Conservation (phyloP, 2,329 filamentous ascomycete genomes). For the Scytalidium sp. region DNA sequence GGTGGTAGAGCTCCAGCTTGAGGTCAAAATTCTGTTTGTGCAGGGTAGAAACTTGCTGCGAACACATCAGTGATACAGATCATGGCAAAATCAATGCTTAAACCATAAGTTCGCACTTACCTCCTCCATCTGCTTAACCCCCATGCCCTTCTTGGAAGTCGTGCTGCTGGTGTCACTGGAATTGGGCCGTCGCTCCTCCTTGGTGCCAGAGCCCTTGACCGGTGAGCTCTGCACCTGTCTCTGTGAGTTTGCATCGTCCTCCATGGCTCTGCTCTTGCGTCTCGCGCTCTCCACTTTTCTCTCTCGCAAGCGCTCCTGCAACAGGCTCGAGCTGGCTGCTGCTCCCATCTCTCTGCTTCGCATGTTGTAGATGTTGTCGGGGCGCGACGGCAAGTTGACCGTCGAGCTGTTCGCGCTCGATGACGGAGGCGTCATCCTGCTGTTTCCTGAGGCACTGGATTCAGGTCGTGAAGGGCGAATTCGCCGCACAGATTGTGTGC, state of each 20-base stretch:
- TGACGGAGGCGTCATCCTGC: constrained; percentile 17
- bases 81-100: not conserved
- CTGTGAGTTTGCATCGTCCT: constrained; percentile 7
- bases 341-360: constrained; percentile 4
- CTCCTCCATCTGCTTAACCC: constrained; percentile 66
- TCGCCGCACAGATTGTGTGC: not conserved
- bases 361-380: not conserved
- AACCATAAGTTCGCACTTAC: constrained; percentile 33
- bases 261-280: constrained; percentile 19
- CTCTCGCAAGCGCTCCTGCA: constrained; percentile 30
- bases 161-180: constrained; percentile 19
- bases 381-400: constrained; percentile 8
- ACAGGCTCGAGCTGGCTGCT: constrained; percentile 18
- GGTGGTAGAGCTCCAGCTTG: constrained; percentile 69
- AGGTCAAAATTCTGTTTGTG: constrained; percentile 77
- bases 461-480: not conserved
- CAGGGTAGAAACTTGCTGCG: constrained; percentile 60
- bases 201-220: constrained; percentile 11
- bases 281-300: constrained; percentile 27
- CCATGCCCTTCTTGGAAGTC: constrained; percentile 48
- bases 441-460: constrained; percentile 9
- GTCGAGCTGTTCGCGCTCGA: constrained; percentile 15
- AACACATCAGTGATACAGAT: constrained; percentile 7
- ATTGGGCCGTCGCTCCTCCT: constrained; percentile 25
- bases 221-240: constrained; percentile 27